Evolutionary conservation across 1,284 basidiomycete species (phyloP).

Genomic region (Boletus sp.): DNA sequence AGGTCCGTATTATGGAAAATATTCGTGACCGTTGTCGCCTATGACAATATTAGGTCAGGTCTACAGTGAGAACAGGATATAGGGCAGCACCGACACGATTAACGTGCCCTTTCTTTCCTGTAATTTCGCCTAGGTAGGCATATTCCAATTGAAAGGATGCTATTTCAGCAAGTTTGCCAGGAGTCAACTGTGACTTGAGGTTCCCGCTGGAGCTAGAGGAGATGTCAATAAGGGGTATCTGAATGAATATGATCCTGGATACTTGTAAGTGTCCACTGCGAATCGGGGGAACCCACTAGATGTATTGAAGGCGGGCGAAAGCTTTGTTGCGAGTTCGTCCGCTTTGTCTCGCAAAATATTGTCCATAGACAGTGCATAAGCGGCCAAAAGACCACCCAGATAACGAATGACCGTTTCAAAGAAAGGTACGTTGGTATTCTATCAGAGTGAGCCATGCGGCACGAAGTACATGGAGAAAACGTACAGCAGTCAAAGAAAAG

Average conservation of each 20-base stretch:
- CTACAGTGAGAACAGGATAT: not conserved
- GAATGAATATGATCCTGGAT: not conserved
- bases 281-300: conserved; percentile 47
- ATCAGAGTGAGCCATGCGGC: not conserved
- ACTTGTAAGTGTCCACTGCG: conserved; percentile 48
- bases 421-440: conserved; percentile 49
- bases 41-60: not conserved
- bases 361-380: conserved; percentile 67
- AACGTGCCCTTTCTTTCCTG: conserved; percentile 45
- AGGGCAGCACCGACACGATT: conserved; percentile 38
- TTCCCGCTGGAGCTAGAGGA: conserved; percentile 1
- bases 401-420: conserved; percentile 90
- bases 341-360: conserved; percentile 44
- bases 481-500: conserved; percentile 47
- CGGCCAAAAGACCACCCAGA: conserved; percentile 79
- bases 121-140: conserved; percentile 52
- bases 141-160: conserved; percentile 57
- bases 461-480: not conserved
- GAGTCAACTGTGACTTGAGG: conserved; percentile 17
- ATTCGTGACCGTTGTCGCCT: conserved; percentile 53
- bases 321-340: conserved; percentile 47
- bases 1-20: conserved; percentile 45
- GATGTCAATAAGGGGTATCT: not conserved
- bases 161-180: conserved; percentile 51
- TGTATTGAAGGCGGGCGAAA: conserved; percentile 52